phyloP scores from a whole-genome alignment of 257 asterid species.

The Solanum piurae region DNA sequence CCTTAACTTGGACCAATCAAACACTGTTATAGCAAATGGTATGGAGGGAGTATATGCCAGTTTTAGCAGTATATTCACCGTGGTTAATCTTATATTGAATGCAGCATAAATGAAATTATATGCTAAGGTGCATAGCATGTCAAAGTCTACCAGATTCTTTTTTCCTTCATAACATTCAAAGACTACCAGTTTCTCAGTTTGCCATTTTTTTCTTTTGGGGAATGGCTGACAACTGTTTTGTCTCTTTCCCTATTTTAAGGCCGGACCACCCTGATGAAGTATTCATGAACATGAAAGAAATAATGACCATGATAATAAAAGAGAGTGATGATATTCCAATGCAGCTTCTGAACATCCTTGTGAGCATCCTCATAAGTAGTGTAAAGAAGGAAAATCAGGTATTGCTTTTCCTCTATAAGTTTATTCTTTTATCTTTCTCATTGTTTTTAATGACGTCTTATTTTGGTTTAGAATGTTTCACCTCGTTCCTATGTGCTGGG shows the following conservation, averaged over 20 bases:
- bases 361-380: constrained; percentile 33
- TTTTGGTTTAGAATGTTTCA: constrained; percentile 9
- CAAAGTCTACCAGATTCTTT: neutral
- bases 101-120: neutral
- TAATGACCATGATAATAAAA: constrained; percentile 38
- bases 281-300: constrained; percentile 30
- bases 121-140: neutral
- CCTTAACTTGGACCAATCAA: neutral
- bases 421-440: neutral
- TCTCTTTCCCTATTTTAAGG: constrained; percentile 20
- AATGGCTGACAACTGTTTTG: neutral
- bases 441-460: neutral
- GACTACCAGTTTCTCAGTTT: neutral
- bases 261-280: constrained; percentile 23
- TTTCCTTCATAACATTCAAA: neutral
- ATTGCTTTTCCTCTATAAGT: neutral
- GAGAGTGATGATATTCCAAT: constrained; percentile 41
- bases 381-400: constrained; percentile 45
- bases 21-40: neutral
- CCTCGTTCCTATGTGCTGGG: constrained; percentile 8
- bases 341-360: constrained; percentile 24
- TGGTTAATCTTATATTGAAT: neutral
- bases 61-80: neutral
- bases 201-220: neutral
- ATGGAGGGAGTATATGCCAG: neutral